These are phyloP conservation scores for Leccinum broughii DNA, from an alignment of 768 basidiomycete species.

Conservation along the genomic window DNA sequence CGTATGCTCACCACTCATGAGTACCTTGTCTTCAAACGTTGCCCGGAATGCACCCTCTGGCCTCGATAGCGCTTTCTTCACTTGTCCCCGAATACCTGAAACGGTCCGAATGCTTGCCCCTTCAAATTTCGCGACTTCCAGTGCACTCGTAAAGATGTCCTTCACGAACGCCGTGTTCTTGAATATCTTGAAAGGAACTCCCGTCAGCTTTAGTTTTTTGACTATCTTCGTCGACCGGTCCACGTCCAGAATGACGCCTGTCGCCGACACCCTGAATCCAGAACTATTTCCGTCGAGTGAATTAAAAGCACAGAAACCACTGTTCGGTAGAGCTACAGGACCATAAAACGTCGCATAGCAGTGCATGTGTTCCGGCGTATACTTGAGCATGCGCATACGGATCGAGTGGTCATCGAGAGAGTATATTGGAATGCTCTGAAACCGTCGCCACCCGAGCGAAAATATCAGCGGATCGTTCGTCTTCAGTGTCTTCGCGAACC, in stretches of 20 bases:
- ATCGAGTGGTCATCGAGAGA: constrained; percentile 97
- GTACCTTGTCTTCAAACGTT: constrained; percentile 96
- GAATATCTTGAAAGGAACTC: constrained; percentile 95
- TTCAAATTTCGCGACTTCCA: constrained; percentile 98
- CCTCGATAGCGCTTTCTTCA: constrained; percentile 94
- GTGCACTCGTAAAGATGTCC: constrained; percentile 92
- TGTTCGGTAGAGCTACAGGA: constrained; percentile 88
- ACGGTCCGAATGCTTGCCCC: constrained; percentile 96
- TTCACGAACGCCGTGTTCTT: constrained; percentile 98
- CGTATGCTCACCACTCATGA: constrained; percentile 80
- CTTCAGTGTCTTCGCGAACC: constrained; percentile 90
- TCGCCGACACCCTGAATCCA: constrained; percentile 89
- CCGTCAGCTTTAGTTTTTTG: constrained; percentile 97
- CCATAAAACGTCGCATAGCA: constrained; percentile 98
- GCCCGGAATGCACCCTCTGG: constrained; percentile 96
- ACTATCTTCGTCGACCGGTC: constrained; percentile 93
- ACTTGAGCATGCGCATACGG: constrained; percentile 99
- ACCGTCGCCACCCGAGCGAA: constrained; percentile 97
- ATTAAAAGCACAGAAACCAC: constrained; percentile 97
- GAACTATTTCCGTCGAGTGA: constrained; percentile 62
- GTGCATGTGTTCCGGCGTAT: constrained; percentile 99
- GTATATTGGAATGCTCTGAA: constrained; percentile 94
- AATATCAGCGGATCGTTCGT: constrained; percentile 96
- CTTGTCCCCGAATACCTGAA: constrained; percentile 92
- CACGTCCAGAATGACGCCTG: constrained; percentile 92